Conservation (phyloP, 345 rosid genomes). For the Sapria himalayana region DNA sequence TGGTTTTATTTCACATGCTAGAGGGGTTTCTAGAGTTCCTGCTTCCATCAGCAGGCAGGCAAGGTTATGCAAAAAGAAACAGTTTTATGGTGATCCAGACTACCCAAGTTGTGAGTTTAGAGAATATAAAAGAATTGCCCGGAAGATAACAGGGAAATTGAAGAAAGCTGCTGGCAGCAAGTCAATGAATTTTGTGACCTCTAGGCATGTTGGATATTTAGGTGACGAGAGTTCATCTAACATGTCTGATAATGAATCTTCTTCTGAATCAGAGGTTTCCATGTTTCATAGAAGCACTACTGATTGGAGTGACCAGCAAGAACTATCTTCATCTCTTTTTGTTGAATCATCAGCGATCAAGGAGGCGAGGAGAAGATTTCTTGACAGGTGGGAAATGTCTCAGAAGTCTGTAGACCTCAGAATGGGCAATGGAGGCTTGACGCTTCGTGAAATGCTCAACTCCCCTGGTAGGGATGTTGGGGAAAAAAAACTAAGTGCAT, state of each 20-base stretch:
- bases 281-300: constrained; percentile 21
- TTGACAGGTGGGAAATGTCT: constrained; percentile 87
- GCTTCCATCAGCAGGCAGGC: constrained; percentile 17
- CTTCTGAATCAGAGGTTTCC: constrained; percentile 36
- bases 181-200: constrained; percentile 22
- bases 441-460: constrained; percentile 90
- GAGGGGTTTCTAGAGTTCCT: constrained; percentile 15
- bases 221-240: constrained; percentile 64
- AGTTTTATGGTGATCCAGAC: constrained; percentile 19
- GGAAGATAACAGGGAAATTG: constrained; percentile 44
- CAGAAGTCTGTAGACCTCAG: constrained; percentile 39
- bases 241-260: constrained; percentile 47
- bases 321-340: constrained; percentile 25
- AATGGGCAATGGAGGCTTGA: constrained; percentile 33
- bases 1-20: constrained; percentile 24
- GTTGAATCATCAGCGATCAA: constrained; percentile 49
- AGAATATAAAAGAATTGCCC: constrained; percentile 54
- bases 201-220: constrained; percentile 42
- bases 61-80: constrained; percentile 21
- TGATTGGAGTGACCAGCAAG: constrained; percentile 19
- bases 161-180: constrained; percentile 19
- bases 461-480: constrained; percentile 34
- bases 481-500: constrained; percentile 19
- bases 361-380: constrained; percentile 84
- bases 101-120: constrained; percentile 30